These are phyloP conservation scores for Pneumocystis carinii DNA, from an alignment of 1,139 yeast species.

Conservation along the genomic window DNA sequence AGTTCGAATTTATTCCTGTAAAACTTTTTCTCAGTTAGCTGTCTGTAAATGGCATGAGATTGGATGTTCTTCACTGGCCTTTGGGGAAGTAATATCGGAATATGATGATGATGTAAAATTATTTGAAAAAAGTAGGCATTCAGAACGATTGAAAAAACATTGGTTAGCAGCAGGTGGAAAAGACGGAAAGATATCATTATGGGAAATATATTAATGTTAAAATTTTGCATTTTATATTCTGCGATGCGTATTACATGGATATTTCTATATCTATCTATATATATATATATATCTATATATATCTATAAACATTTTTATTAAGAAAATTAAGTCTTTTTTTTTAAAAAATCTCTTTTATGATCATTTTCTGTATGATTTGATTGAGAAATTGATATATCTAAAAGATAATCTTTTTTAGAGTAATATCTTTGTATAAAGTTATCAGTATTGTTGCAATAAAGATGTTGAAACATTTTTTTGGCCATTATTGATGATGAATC, in stretches of 20 bases:
- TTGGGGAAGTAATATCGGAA: background rate
- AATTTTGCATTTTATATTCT: too few relatives aligned
- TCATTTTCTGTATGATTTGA: background rate
- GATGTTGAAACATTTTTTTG: background rate
- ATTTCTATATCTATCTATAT: too few relatives aligned
- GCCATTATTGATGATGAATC: background rate
- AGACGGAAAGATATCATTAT: background rate
- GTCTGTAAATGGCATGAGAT: background rate
- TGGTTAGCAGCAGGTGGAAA: constrained; percentile 1
- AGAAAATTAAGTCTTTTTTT: background rate
- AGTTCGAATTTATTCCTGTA: background rate
- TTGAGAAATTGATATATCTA: background rate
- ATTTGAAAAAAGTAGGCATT: background rate
- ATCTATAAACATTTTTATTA: too few relatives aligned
- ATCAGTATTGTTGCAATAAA: background rate
- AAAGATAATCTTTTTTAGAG: background rate
- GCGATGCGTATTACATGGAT: too few relatives aligned
- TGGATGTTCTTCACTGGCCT: background rate
- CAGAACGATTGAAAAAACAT: background rate
- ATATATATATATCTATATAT: too few relatives aligned
- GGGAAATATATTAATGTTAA: background rate
- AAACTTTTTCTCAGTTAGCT: background rate
- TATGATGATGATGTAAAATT: background rate
- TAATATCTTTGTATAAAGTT: background rate
- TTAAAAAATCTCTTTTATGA: background rate